These are phyloP conservation scores for Neonectria faginata DNA, from an alignment of 2,329 filamentous ascomycete genomes.

Conservation along the genomic window DNA sequence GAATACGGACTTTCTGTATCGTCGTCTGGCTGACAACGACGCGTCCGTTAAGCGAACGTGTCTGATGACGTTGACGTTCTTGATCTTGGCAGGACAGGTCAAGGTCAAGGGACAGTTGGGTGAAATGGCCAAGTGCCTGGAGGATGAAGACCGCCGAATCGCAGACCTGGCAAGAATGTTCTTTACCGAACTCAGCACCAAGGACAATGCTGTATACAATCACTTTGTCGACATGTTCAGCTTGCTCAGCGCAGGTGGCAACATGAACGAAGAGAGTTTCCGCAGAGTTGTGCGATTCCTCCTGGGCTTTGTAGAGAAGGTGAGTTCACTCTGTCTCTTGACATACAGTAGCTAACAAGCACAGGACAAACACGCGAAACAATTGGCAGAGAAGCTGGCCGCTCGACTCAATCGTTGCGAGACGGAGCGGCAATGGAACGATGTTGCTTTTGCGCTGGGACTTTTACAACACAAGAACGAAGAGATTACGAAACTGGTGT, in stretches of 20 bases:
- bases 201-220: slow-evolving; percentile 99
- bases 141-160: slow-evolving; percentile 94
- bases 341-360: slow-evolving; percentile 37
- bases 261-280: slow-evolving; percentile 86
- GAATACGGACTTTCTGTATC: slow-evolving; percentile 98
- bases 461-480: slow-evolving; percentile 93
- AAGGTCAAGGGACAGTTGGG: slow-evolving; percentile 99
- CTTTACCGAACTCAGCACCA: slow-evolving; percentile 96
- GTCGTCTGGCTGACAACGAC: slow-evolving; percentile 88
- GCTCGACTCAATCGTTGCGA: slow-evolving; percentile 87
- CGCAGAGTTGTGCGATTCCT: slow-evolving; percentile 91
- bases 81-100: slow-evolving; percentile 96
- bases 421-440: slow-evolving; percentile 95
- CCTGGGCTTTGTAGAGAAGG: slow-evolving; percentile 97
- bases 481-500: slow-evolving; percentile 81
- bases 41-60: slow-evolving; percentile 95
- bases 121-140: slow-evolving; percentile 98
- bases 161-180: slow-evolving; percentile 97
- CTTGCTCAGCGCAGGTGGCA: slow-evolving; percentile 83
- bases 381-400: slow-evolving; percentile 91
- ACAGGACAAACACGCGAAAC: slow-evolving; percentile 96
- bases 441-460: slow-evolving; percentile 92
- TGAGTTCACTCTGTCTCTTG: slow-evolving; percentile 54
- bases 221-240: slow-evolving; percentile 99
- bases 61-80: slow-evolving; percentile 97